These are phyloP conservation scores for Yamadazyma oceani DNA, from an alignment of 1,139 yeast genomes.

Conservation along the genomic window DNA sequence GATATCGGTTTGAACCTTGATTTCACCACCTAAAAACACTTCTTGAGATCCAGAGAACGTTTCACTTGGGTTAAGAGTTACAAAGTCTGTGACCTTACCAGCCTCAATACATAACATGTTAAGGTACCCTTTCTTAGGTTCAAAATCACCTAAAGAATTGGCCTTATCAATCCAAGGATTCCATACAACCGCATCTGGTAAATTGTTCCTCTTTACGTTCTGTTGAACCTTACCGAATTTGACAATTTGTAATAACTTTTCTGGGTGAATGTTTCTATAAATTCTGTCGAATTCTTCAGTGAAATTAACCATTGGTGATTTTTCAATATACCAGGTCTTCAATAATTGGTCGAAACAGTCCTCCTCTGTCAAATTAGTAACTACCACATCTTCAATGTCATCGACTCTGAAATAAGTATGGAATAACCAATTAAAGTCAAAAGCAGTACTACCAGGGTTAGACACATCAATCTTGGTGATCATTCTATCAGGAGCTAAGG, in stretches of 20 bases:
- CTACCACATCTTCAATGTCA: slow-evolving; percentile 75
- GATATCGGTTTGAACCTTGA: slow-evolving; percentile 44
- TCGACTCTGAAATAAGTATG: slow-evolving; percentile 83
- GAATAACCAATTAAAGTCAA: slow-evolving; percentile 92
- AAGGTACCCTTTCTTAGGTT: slow-evolving; percentile 79
- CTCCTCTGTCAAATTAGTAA: slow-evolving; percentile 74
- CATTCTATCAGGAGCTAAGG: slow-evolving; percentile 52
- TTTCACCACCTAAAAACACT: slow-evolving; percentile 41
- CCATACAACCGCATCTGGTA: slow-evolving; percentile 95
- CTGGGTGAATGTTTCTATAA: slow-evolving; percentile 59
- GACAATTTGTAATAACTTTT: slow-evolving; percentile 61
- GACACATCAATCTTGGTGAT: slow-evolving; percentile 71
- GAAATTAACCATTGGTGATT: slow-evolving; percentile 70
- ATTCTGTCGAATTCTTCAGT: slow-evolving; percentile 82
- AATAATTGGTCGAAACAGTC: slow-evolving; percentile 73
- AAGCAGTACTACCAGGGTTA: slow-evolving; percentile 61
- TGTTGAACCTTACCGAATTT: slow-evolving; percentile 70
- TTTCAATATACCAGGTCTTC: slow-evolving; percentile 62
- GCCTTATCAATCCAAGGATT: slow-evolving; percentile 92
- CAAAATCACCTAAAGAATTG: slow-evolving; percentile 79
- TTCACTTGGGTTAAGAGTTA: slow-evolving; percentile 61
- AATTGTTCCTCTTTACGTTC: slow-evolving; percentile 60
- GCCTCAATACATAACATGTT: slow-evolving; percentile 94
- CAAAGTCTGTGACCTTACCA: slow-evolving; percentile 76
- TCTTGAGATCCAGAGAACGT: slow-evolving; percentile 58